Conservation (phyloP, 805 yeast species). For the Jamesozyma rosinii region DNA sequence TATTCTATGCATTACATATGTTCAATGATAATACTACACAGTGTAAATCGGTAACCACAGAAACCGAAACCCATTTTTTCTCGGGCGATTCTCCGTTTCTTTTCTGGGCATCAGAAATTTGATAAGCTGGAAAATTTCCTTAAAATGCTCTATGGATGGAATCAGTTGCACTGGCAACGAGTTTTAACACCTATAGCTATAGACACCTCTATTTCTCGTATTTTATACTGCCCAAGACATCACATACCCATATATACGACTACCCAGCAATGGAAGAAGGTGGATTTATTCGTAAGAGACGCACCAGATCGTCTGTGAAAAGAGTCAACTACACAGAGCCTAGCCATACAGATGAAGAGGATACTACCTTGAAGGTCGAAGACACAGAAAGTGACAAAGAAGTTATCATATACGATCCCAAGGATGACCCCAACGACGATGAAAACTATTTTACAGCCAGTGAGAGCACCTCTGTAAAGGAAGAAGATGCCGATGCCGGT, state of each 20-base stretch:
- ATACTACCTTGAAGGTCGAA: conserved; percentile 2
- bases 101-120: no score
- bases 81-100: no score
- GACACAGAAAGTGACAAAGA: neutral
- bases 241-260: neutral
- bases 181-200: no score
- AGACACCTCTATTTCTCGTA: no score
- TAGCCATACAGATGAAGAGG: conserved; percentile 15
- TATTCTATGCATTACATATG: no score
- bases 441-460: conserved; percentile 10
- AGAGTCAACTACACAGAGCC: conserved; percentile 32
- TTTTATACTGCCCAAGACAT: no score
- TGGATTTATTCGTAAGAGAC: conserved; percentile 23
- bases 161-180: no score
- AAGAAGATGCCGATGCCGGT: conserved; percentile 21
- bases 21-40: no score
- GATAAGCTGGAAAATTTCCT: no score
- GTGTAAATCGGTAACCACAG: no score
- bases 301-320: conserved; percentile 23
- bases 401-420: conserved; percentile 1
- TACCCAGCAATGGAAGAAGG: conserved; percentile 18
- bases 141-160: no score
- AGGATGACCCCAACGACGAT: conserved; percentile 10
- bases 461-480: conserved; percentile 3
- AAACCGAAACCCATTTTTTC: no score